A percentile compares a stretch with the other conserved stretches of the same genome.
Conservation (phyloP, 2,329 filamentous ascomycete species). For the Paraphaeosphaeria sporulosa region DNA sequence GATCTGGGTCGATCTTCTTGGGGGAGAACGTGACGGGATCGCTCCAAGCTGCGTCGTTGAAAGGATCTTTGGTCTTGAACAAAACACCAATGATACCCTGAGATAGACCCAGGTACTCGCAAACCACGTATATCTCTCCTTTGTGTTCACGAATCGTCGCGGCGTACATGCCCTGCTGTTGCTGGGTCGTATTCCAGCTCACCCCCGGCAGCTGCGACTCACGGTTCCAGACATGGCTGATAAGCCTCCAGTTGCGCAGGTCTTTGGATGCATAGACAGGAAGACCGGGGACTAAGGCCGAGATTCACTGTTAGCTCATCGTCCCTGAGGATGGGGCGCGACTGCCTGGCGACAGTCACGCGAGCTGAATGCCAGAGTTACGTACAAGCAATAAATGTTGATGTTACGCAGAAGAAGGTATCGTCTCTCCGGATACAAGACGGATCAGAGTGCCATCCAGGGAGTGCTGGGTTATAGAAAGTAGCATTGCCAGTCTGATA, state of each 20-base stretch:
- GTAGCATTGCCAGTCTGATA: neutral
- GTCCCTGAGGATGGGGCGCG: no score
- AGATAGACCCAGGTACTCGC: slow-evolving; percentile 19
- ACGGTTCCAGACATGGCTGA: slow-evolving; percentile 29
- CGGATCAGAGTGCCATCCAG: slow-evolving; percentile 6
- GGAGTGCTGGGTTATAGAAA: slow-evolving; percentile 8
- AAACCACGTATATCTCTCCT: slow-evolving; percentile 32
- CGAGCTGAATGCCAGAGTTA: no score
- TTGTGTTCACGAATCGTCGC: slow-evolving; percentile 32
- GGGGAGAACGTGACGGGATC: slow-evolving; percentile 32
- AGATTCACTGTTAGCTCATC: neutral
- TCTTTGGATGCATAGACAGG: slow-evolving; percentile 4
- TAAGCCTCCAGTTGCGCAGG: neutral
- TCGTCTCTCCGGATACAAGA: neutral
- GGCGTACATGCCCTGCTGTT: slow-evolving; percentile 32
- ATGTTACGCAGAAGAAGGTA: slow-evolving; percentile 3
- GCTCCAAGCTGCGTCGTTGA: slow-evolving; percentile 25
- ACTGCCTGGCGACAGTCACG: no score
- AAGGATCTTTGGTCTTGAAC: slow-evolving; percentile 15
- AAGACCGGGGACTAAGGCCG: neutral
- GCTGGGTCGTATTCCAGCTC: slow-evolving; percentile 19
- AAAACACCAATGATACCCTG: slow-evolving; percentile 12
- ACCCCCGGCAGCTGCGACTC: slow-evolving; percentile 25
- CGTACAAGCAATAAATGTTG: no score
- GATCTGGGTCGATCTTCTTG: slow-evolving; percentile 55